Evolutionary conservation across 192 early-diverging fungal genomes (phyloP).

Genomic region (Rhizophagus sp.): DNA sequence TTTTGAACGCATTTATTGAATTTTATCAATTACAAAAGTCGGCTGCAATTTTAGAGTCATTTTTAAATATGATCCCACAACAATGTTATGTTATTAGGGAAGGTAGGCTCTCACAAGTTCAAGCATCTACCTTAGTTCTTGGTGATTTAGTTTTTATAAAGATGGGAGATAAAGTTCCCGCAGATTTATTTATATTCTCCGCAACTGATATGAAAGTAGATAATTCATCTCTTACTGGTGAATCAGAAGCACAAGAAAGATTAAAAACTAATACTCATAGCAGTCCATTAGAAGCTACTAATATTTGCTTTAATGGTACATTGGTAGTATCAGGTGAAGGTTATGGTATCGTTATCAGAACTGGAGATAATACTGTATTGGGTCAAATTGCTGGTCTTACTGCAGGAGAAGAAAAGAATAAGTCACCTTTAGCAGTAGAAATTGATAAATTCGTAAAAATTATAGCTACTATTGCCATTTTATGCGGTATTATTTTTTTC

Average conservation of each 20-base stretch:
- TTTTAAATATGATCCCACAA: conserved; percentile 88
- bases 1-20: conserved; percentile 90
- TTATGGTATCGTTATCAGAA: conserved; percentile 91
- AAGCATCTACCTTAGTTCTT: conserved; percentile 73
- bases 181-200: conserved; percentile 81
- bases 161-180: conserved; percentile 95
- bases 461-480: conserved; percentile 77
- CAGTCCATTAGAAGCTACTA: conserved; percentile 92
- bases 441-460: conserved; percentile 83
- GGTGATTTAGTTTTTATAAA: conserved; percentile 89
- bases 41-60: conserved; percentile 84
- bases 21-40: conserved; percentile 92
- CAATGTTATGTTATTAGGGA: conserved; percentile 83
- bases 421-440: conserved; percentile 75
- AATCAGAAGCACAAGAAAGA: conserved; percentile 93
- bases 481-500: conserved; percentile 86
- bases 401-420: conserved; percentile 70
- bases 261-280: conserved; percentile 57
- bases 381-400: conserved; percentile 94
- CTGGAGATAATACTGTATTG: conserved; percentile 91
- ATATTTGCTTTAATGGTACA: conserved; percentile 90
- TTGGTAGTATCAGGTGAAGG: conserved; percentile 82
- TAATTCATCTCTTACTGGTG: conserved; percentile 95
- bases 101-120: conserved; percentile 63
- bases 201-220: conserved; percentile 92